phyloP scores from a whole-genome alignment of 139 green algal genomes.

The Volvox reticuliferus region DNA sequence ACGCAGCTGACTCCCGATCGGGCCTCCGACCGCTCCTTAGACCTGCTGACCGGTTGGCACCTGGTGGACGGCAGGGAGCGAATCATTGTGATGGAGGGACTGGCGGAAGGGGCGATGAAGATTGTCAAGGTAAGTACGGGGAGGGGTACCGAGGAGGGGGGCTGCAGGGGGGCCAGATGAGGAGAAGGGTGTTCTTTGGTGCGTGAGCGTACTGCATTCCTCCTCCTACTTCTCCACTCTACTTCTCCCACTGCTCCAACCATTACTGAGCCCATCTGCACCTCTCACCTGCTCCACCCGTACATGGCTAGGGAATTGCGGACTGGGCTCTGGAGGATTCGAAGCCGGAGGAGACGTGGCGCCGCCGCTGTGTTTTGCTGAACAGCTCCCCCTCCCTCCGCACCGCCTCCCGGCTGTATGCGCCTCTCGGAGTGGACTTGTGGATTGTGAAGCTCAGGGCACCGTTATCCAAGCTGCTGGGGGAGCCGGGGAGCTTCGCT shows the following conservation, averaged over 20 bases:
- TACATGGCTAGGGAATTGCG: constrained; percentile 26
- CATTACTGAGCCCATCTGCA: neutral
- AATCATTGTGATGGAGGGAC: constrained; percentile 71
- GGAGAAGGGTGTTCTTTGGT: neutral
- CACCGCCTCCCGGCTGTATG: constrained; percentile 64
- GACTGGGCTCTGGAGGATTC: constrained; percentile 49
- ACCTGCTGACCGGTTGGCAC: constrained; percentile 76
- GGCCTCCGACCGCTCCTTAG: constrained; percentile 46
- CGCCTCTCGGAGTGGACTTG: constrained; percentile 65
- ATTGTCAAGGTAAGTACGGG: constrained; percentile 28
- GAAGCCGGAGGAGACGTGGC: constrained; percentile 49
- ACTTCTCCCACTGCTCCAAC: too few species aligned
- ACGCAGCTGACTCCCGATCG: constrained; percentile 58
- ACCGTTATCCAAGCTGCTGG: constrained; percentile 54
- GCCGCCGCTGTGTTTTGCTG: constrained; percentile 45
- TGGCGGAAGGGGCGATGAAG: constrained; percentile 54
- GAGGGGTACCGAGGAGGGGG: neutral
- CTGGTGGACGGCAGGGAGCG: constrained; percentile 71
- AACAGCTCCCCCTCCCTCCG: constrained; percentile 37
- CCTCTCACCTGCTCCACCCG: neutral
- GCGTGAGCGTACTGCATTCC: neutral
- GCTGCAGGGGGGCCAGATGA: neutral
- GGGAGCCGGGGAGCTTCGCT: constrained; percentile 66
- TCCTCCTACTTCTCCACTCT: neutral
- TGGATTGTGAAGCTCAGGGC: constrained; percentile 74